A percentile compares a stretch with the other conserved stretches of the same genome.
These are phyloP conservation scores for Coemansia sp. DNA, from an alignment of 192 early-diverging fungal genomes.

Conservation along the genomic window DNA sequence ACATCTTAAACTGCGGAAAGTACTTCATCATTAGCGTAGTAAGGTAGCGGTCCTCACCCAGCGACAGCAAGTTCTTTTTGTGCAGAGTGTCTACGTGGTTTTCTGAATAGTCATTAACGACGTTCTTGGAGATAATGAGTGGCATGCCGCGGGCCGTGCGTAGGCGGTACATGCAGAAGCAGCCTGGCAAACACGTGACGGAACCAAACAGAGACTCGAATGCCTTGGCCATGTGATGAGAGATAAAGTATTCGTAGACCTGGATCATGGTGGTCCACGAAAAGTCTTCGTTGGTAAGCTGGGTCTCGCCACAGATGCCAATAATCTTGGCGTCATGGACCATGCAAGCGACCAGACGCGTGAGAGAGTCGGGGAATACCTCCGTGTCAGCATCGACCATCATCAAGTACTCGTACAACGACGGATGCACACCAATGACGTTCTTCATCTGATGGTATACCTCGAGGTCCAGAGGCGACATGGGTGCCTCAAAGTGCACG, in stretches of 20 bases:
- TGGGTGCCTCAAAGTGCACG: conserved; percentile 86
- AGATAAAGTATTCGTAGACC: conserved; percentile 90
- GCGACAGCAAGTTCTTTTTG: conserved; percentile 92
- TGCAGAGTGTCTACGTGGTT: conserved; percentile 93
- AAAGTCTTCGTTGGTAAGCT: conserved; percentile 35
- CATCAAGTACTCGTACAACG: conserved; percentile 73
- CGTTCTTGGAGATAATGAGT: conserved; percentile 72
- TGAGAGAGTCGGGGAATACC: conserved; percentile 81
- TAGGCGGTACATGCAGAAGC: conserved; percentile 85
- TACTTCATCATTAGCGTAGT: conserved; percentile 97
- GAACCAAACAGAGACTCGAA: conserved; percentile 80
- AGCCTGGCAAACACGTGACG: conserved; percentile 80
- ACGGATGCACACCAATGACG: conserved; percentile 86
- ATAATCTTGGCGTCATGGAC: conserved; percentile 76
- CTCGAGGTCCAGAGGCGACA: conserved; percentile 93
- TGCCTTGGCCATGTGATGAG: conserved; percentile 89
- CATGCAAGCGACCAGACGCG: conserved; percentile 81
- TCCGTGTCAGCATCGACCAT: conserved; percentile 83
- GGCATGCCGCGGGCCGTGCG: conserved; percentile 68
- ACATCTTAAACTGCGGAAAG: conserved; percentile 93
- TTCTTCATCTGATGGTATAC: conserved; percentile 97
- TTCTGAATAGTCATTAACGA: conserved; percentile 85
- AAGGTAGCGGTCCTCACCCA: conserved; percentile 97
- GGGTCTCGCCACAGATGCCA: conserved; percentile 84
- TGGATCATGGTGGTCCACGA: conserved; percentile 86